These are phyloP conservation scores for Huntiella moniliformis DNA, from an alignment of 2,329 filamentous ascomycete genomes.

Conservation along the genomic window DNA sequence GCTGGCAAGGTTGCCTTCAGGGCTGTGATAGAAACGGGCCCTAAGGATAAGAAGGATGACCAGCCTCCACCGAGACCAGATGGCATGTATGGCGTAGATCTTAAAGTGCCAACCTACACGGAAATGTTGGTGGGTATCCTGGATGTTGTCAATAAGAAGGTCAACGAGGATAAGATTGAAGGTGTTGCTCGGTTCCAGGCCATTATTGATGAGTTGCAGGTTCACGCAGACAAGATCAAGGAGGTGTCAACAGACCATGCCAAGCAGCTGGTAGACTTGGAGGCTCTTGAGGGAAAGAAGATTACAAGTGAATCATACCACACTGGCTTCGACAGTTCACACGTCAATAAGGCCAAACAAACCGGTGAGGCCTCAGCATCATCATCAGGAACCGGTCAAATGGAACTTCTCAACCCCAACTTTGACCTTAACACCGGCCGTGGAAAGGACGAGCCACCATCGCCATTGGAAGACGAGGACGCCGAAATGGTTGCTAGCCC, in stretches of 20 bases:
- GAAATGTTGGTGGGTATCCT: constrained; percentile 97
- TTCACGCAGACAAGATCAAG: constrained; percentile 60
- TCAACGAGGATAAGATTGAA: constrained; percentile 54
- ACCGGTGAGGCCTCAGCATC: constrained; percentile 31
- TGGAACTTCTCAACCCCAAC: constrained; percentile 36
- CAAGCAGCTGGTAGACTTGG: constrained; percentile 57
- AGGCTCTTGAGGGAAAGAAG: constrained; percentile 70
- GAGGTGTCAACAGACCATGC: constrained; percentile 58
- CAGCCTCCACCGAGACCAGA: constrained; percentile 56
- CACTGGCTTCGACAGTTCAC: constrained; percentile 77
- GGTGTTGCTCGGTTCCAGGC: constrained; percentile 48
- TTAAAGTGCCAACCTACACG: constrained; percentile 65
- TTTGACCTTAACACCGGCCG: constrained; percentile 17
- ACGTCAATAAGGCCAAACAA: constrained; percentile 44
- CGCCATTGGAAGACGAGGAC: constrained; percentile 37
- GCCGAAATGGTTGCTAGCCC: constrained; percentile 59
- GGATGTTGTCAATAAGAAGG: constrained; percentile 73
- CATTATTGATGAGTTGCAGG: constrained; percentile 61
- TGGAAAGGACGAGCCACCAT: constrained; percentile 9
- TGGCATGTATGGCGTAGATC: constrained; percentile 57
- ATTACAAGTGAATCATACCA: constrained; percentile 86
- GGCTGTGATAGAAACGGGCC: constrained; percentile 63
- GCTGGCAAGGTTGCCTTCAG: constrained; percentile 76
- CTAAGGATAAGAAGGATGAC: constrained; percentile 50
- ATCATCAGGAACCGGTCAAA: constrained; percentile 4